Evolutionary conservation across 2,329 filamentous ascomycete species (phyloP), one percentile per base, ranked within the genome.

Genomic region (Pseudocercospora fijiensis): DNA sequence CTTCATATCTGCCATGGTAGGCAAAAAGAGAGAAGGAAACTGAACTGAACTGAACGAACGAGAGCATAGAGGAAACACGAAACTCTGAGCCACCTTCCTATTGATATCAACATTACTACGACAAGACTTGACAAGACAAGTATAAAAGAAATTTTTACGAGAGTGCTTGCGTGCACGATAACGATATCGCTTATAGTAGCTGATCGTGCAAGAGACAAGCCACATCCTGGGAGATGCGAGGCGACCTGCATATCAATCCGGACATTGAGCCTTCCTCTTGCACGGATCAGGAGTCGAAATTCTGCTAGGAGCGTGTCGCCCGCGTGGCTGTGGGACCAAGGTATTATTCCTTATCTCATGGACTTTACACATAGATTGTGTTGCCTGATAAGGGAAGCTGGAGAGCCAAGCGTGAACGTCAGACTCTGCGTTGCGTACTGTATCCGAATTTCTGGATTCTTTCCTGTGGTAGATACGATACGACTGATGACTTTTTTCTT

Each of bases 1-100:
- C 13, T 61, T 20, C 20, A 51, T 30, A 13, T 64, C 57, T 18
- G 41, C 37, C 61, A 63, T 60, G 10, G 28, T 51, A 58, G 24
- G 24, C 26, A 43, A 22, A n/a, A n/a, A 24, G 24, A 41, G 49
- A 20, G 11, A 20, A 58, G 8, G 47, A 52, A 27, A 27, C 5
- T n/a, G n/a, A n/a, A n/a, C n/a, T n/a, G n/a, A n/a, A n/a, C n/a
- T n/a, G n/a, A n/a, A n/a, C n/a, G n/a, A n/a, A n/a, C n/a, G n/a
- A n/a, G n/a, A n/a, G n/a, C n/a, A n/a, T n/a, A n/a, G n/a, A n/a
- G n/a, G 28, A n/a, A 30, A 30, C 22, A 18, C 18, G 18, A 3
- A 11, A 26, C 20, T 24, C 18, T 8, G 43, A 47, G n/a, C 18
- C 7, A 13, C 22, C 43, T 24, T 47, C 22, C 43, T 24, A 20